phyloP scores from a whole-genome alignment of 2,329 filamentous ascomycete species.

The Aspergillus glaucus region DNA sequence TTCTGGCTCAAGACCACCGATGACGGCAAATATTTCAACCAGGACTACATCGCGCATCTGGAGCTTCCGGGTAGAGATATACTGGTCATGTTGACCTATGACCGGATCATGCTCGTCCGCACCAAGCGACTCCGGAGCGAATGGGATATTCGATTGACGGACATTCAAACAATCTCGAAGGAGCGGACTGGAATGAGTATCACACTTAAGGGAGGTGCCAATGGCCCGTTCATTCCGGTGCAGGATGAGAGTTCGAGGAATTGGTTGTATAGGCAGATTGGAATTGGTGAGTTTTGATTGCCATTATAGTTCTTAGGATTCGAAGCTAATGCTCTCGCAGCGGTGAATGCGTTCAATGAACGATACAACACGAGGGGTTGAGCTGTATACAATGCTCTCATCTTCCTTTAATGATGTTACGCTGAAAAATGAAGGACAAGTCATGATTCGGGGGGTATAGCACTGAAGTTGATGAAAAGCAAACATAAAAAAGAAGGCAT shows the following conservation, averaged over 20 bases:
- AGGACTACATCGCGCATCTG: conserved; percentile 93
- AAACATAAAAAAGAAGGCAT: too few species aligned
- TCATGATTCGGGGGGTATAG: neutral
- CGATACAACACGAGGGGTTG: neutral
- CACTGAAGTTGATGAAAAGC: too few species aligned
- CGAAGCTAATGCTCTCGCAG: neutral
- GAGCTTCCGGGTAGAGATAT: conserved; percentile 85
- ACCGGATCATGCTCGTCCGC: conserved; percentile 81
- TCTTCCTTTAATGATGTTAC: neutral
- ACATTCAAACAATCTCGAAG: conserved; percentile 94
- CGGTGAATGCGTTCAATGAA: neutral
- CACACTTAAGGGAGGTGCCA: conserved; percentile 78
- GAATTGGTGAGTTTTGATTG: conserved; percentile 42
- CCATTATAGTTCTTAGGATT: neutral
- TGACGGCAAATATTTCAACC: conserved; percentile 95
- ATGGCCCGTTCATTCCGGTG: conserved; percentile 91
- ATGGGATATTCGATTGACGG: conserved; percentile 94
- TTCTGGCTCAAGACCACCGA: conserved; percentile 99
- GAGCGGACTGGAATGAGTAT: conserved; percentile 91
- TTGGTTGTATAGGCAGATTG: conserved; percentile 62
- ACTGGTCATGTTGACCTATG: conserved; percentile 82
- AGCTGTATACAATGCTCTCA: neutral
- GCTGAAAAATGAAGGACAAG: conserved; percentile 1
- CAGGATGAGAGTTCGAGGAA: conserved; percentile 73
- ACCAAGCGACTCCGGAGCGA: conserved; percentile 79